Percentiles rank a stretch among this genome's conserved stretches.
Evolutionary conservation across 257 asterid species (phyloP).

Genomic region (Osmanthus fragrans): DNA sequence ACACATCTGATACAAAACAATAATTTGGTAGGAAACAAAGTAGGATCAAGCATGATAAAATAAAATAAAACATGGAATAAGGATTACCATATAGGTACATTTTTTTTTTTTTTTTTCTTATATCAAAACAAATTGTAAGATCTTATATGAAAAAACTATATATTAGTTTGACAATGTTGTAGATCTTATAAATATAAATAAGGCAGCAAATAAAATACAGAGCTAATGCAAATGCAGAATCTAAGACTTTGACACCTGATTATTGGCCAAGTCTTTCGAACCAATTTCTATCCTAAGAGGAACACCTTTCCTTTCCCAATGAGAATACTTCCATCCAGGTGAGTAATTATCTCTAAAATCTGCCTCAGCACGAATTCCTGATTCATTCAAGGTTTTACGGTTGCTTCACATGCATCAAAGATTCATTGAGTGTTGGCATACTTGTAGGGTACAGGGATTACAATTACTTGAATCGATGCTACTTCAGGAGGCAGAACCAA

Average conservation of each 20-base stretch:
- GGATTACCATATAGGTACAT: neutral
- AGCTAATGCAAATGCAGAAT: neutral
- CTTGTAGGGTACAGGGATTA: constrained; percentile 91
- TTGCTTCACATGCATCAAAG: constrained; percentile 72
- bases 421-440: constrained; percentile 89
- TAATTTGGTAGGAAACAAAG: neutral
- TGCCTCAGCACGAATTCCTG: constrained; percentile 54
- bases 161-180: neutral
- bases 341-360: constrained; percentile 92
- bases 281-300: constrained; percentile 97
- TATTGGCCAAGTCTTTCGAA: constrained; percentile 27
- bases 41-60: neutral
- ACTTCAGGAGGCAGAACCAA: constrained; percentile 95
- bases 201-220: neutral
- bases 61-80: neutral
- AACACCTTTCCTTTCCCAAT: constrained; percentile 99
- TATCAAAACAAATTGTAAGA: neutral
- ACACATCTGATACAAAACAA: constrained; percentile 56
- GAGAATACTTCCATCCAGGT: constrained; percentile 97
- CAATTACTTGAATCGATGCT: constrained; percentile 81
- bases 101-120: neutral
- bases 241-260: constrained; percentile 3
- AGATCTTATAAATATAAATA: neutral
- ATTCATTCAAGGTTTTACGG: constrained; percentile 20
- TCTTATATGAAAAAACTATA: neutral